Evolutionary conservation across 192 early-diverging fungal genomes (phyloP), one percentile per base, ranked within the genome.

Genomic region (Chytriomyces sp.): DNA sequence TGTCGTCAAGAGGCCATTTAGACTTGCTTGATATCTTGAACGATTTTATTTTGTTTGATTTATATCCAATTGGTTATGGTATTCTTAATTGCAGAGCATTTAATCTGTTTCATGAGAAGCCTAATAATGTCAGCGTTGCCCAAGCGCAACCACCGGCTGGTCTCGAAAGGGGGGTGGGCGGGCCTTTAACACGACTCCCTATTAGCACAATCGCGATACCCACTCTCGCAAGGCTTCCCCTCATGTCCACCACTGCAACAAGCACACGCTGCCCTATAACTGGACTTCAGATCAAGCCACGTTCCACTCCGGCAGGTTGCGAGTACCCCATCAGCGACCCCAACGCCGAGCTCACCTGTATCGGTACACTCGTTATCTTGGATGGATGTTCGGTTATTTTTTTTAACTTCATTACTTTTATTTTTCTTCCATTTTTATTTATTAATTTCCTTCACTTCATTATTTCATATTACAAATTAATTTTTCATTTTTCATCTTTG

Each of bases 311-410:
- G 26, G 26, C 66, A 69, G 37, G 2, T 33, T 12, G 8, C 32
- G 17, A 69, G 53, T 54, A 55, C 19, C 28, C 34, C 44, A 37
- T 37, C 33, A 33, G 31, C 49, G 49, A 49, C 33, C 14, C 44
- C 3, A 14, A n/a, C 10, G 17, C n/a, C 5, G 34, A 60, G 7
- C 30, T 69, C 44, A 33, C 1, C 1, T 69, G 66, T 33, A 31
- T 30, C 5, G 66, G 66, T 34, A 69, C 28, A 8, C 7, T 69
- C 37, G 66, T 69, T 22, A 37, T 69, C 17, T 6, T 69, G 52
- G 53, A 69, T 34, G 66, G 53, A 32, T 69, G 66, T 54, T 17
- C 49, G 8, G 66, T 69, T 6, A 17, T 19, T 17, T 56, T 19
- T 32, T 10, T 3, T 60, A 19, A 56, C 41, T n/a, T 49, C 41